These are phyloP conservation scores for Rhipidocladum racemiflorum DNA, from an alignment of 176 grass and related monocot genomes.

Conservation along the genomic window DNA sequence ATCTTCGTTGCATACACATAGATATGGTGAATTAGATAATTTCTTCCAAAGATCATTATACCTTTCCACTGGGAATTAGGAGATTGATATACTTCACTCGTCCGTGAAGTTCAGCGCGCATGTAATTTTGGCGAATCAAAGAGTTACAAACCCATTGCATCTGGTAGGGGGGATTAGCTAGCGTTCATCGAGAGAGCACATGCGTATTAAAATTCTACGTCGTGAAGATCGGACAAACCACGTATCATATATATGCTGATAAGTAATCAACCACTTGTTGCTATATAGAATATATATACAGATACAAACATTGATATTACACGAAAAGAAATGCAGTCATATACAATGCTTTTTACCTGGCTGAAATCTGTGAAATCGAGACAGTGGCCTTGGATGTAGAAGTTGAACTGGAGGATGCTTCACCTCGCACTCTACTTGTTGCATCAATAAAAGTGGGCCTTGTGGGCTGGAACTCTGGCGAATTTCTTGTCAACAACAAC, in stretches of 20 bases:
- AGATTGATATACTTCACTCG: no score
- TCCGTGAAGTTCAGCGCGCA: no score
- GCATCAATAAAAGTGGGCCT: constrained; percentile 74
- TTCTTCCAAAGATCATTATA: no score
- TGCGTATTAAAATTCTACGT: no score
- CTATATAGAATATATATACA: constrained; percentile 18
- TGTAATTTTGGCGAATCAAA: no score
- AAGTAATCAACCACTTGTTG: constrained; percentile 15
- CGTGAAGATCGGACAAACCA: no score
- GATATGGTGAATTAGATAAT: no score
- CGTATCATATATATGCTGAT: constrained; percentile 18
- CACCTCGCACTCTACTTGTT: constrained; percentile 46
- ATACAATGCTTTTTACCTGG: constrained; percentile 45
- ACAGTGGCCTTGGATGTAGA: constrained; percentile 61
- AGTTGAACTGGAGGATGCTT: constrained; percentile 56
- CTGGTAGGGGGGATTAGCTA: no score
- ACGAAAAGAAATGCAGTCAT: constrained; percentile 3
- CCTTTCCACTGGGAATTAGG: no score
- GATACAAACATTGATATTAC: constrained; percentile 24
- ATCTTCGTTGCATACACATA: no score
- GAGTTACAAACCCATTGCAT: no score
- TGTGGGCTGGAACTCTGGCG: constrained; percentile 41
- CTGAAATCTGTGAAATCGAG: constrained; percentile 52
- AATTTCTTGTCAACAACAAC: constrained; percentile 54
- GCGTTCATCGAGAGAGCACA: no score